Base-by-base conservation (phyloP, 305 asterid genomes). In the Stenogyne calaminthoides region DNA sequence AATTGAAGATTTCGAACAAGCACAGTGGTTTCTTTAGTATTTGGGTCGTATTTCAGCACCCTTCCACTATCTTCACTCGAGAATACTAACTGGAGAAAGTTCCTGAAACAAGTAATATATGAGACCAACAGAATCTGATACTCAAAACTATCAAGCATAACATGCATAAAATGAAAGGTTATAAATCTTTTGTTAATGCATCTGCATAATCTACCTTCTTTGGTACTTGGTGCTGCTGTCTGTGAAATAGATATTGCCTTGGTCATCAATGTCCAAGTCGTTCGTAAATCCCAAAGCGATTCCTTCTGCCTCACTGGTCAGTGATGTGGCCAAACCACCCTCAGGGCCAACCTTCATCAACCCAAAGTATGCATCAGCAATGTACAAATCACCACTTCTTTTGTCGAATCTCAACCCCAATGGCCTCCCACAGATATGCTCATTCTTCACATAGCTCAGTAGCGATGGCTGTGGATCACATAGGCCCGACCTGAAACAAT, bases 341-440 rank as follows among this genome's bases (percentile, higher is more conserved):
- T 91, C 90, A 16, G 89, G 93, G 12, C 97, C 98, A 60, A 94
- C 99, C 74, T 88, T 92, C 98, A 94, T 83, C 74, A 94, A 66
- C 73, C 99, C 99, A 39, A 91, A 81, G 83, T 94, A 94, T 22
- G 99, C 97, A 83, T 94, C 99, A 8, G 96, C 97, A 42, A 94
- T 90, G 81, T 94, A 94, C 76, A 94, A 77, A 77, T 91, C 93
- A 27, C 98, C 99, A 5, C 77, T 88, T 78, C 58, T 84, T 71
- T 86, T 85, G 79, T 92, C 88, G 57, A 94, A 94, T 62, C 99
- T 84, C 64, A 94, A 80, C 32, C 99, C 97, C 86, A 94, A 80
- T 40, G 99, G 99, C 83, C 98, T 85, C 36, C 99, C 99, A 79
- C 99, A 94, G 36, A 92, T 89, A 86, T 94, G 98, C 81, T 94